Percentiles rank a stretch among this genome's conserved stretches.
These are phyloP conservation scores for Phanerodontia chrysosporium DNA, from an alignment of 768 basidiomycete genomes.

Conservation along the genomic window DNA sequence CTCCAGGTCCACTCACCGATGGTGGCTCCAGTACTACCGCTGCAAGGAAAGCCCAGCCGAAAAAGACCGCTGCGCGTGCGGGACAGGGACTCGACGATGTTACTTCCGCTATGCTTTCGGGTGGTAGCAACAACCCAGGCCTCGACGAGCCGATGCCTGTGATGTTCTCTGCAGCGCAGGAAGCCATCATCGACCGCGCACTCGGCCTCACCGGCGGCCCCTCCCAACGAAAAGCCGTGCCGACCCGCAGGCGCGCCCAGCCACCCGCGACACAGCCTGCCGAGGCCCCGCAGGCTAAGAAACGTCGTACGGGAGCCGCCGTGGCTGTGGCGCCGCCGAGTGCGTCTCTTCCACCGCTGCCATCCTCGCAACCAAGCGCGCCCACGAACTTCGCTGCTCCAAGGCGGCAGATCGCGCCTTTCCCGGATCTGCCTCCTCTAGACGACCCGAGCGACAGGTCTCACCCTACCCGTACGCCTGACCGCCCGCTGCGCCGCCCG, in stretches of 20 bases:
- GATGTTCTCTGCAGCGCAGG: not conserved
- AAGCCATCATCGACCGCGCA: slow-evolving; percentile 5
- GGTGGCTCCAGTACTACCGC: not conserved
- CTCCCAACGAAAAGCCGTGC: not conserved
- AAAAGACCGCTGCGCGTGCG: not conserved
- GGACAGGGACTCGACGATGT: not conserved
- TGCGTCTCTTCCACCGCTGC: not conserved
- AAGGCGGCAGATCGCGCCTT: not conserved
- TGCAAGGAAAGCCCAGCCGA: not conserved
- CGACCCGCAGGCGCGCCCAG: not conserved
- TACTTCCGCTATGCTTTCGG: not conserved
- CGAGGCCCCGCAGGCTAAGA: not conserved
- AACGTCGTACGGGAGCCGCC: not conserved
- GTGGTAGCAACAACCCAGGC: not conserved
- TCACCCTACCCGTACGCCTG: not conserved
- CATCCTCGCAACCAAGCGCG: not conserved
- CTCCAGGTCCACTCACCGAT: no score
- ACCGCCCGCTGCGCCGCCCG: not conserved
- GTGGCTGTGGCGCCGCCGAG: not conserved
- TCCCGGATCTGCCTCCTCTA: not conserved
- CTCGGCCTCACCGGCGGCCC: not conserved
- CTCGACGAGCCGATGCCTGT: slow-evolving; percentile 2
- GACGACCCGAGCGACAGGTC: slow-evolving; percentile 1
- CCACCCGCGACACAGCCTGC: not conserved
- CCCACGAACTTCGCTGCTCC: not conserved